Conservation (phyloP, 768 basidiomycete genomes). For the Suillus weaverae region DNA sequence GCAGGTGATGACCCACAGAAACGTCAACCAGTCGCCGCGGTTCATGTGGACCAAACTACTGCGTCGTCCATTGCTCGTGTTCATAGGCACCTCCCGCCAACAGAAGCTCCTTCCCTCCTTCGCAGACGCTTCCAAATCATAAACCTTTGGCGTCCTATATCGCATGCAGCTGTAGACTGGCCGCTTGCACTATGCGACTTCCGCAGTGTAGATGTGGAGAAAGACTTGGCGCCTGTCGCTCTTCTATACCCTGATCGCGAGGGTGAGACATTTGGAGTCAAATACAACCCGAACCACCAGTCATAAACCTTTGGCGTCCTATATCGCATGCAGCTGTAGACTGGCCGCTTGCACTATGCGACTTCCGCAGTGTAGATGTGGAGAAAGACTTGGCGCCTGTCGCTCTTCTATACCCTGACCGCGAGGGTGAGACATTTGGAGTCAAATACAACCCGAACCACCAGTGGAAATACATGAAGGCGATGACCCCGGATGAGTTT, state of each 20-base stretch:
- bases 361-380: constrained; percentile 43
- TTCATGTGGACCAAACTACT: constrained; percentile 49
- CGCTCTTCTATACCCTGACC: constrained; percentile 41
- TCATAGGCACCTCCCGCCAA: constrained; percentile 41
- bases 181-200: constrained; percentile 52
- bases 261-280: constrained; percentile 44
- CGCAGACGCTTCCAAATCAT: constrained; percentile 51
- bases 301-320: constrained; percentile 59
- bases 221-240: constrained; percentile 39
- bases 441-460: constrained; percentile 41
- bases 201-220: constrained; percentile 37
- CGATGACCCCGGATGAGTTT: constrained; percentile 45
- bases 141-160: constrained; percentile 56
- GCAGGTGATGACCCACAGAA: constrained; percentile 37
- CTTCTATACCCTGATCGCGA: constrained; percentile 43
- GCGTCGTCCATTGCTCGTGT: constrained; percentile 42
- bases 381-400: constrained; percentile 39
- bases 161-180: constrained; percentile 45
- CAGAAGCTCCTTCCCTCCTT: constrained; percentile 40
- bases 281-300: constrained; percentile 38
- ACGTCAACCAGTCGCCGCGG: constrained; percentile 43
- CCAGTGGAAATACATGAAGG: constrained; percentile 47
- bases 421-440: constrained; percentile 44
- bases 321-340: constrained; percentile 46
- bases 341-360: constrained; percentile 50